A percentile compares a stretch with the other conserved stretches of the same genome.
phyloP scores from a whole-genome alignment of 1,139 yeast genomes.

The Hemisphaericaspora xylanilytica region DNA sequence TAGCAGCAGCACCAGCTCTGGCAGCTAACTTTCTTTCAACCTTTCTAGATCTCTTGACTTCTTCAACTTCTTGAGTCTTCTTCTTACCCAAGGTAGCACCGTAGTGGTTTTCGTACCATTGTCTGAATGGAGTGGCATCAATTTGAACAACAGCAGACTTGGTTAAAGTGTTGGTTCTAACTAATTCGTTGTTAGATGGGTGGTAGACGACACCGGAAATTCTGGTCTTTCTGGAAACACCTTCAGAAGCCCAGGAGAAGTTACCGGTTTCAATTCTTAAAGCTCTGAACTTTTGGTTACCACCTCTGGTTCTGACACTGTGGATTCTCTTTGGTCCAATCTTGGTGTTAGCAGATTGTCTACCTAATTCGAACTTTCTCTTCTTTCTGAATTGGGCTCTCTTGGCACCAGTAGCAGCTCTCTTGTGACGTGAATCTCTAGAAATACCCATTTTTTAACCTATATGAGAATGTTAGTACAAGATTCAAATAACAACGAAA shows the following conservation, averaged over 20 bases:
- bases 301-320: constrained; percentile 99
- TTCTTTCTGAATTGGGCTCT: constrained; percentile 99
- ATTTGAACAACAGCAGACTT: constrained; percentile 98
- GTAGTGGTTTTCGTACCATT: constrained; percentile 98
- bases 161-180: constrained; percentile 99
- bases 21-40: constrained; percentile 89
- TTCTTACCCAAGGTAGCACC: constrained; percentile 92
- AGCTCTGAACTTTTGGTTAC: constrained; percentile 99
- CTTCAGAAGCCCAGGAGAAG: constrained; percentile 99
- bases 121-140: constrained; percentile 99
- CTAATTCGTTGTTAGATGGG: constrained; percentile 99
- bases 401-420: constrained; percentile 99
- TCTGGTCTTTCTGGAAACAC: constrained; percentile 98
- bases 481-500: no score
- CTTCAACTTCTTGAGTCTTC: constrained; percentile 51
- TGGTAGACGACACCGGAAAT: constrained; percentile 97
- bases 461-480: constrained; percentile 27
- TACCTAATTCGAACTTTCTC: constrained; percentile 99
- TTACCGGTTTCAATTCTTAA: constrained; percentile 98
- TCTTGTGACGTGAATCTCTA: constrained; percentile 99
- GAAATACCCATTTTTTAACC: constrained; percentile 89
- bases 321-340: constrained; percentile 99
- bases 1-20: constrained; percentile 80
- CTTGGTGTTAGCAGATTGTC: constrained; percentile 99
- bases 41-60: constrained; percentile 70